phyloP scores from a whole-genome alignment of 768 basidiomycete species.

The Xerocomellus amylosporus region DNA sequence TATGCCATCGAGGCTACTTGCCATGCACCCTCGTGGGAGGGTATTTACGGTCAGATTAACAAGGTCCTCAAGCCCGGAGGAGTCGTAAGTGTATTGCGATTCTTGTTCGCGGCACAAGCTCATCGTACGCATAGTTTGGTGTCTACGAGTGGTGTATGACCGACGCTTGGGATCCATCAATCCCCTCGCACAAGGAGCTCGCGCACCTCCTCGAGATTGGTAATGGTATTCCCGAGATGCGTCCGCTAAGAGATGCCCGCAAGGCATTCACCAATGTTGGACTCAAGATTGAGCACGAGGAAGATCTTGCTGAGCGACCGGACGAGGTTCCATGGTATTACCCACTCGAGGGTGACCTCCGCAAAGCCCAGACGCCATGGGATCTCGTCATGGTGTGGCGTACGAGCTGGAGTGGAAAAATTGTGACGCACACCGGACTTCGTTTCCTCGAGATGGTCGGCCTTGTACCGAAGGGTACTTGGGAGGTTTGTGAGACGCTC shows the following conservation, averaged over 20 bases:
- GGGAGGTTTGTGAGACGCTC: constrained; percentile 82
- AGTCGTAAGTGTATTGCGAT: constrained; percentile 53
- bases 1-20: constrained; percentile 98
- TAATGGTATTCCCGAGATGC: constrained; percentile 98
- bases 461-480: constrained; percentile 89
- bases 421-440: constrained; percentile 79
- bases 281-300: constrained; percentile 84
- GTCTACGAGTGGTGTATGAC: constrained; percentile 99
- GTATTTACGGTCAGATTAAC: constrained; percentile 90
- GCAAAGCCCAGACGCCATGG: constrained; percentile 91
- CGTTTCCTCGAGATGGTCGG: constrained; percentile 75
- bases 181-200: constrained; percentile 82
- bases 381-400: constrained; percentile 88
- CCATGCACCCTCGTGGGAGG: constrained; percentile 94
- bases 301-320: constrained; percentile 86
- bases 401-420: constrained; percentile 82
- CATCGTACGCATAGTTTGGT: constrained; percentile 62
- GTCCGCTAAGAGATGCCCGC: constrained; percentile 64
- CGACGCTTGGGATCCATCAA: constrained; percentile 84
- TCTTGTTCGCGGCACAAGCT: neutral
- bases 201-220: constrained; percentile 92
- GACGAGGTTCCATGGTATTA: constrained; percentile 91
- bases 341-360: constrained; percentile 90
- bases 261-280: constrained; percentile 81
- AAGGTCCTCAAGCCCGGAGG: constrained; percentile 97